A percentile compares a stretch with the other conserved stretches of the same genome.
phyloP scores from a whole-genome alignment of 306 rosid species.

The Prunus mongolica region DNA sequence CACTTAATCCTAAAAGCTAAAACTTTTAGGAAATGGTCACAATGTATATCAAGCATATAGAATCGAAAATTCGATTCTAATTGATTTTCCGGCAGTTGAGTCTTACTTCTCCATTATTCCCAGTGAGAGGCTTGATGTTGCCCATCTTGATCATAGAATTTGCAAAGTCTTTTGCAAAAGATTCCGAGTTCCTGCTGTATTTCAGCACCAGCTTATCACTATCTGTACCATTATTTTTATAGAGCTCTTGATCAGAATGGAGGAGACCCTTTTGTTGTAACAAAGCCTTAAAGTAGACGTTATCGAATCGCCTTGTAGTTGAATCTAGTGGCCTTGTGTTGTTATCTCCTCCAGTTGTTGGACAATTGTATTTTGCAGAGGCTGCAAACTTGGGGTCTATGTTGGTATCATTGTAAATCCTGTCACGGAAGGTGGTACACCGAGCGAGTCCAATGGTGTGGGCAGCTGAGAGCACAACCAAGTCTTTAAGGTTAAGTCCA shows the following conservation, averaged over 20 bases:
- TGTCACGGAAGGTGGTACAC: slow-evolving; percentile 12
- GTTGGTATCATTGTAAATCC: slow-evolving; percentile 26
- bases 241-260: slow-evolving; percentile 35
- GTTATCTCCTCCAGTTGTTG: slow-evolving; percentile 18
- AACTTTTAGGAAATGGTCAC: background rate
- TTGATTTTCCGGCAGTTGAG: slow-evolving; percentile 18
- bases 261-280: slow-evolving; percentile 20
- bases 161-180: slow-evolving; percentile 13
- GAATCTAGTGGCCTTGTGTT: slow-evolving; percentile 15
- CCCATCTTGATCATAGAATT: slow-evolving; percentile 36
- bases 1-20: background rate
- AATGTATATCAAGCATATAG: background rate
- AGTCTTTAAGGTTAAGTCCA: slow-evolving; percentile 21
- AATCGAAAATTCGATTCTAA: background rate
- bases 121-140: slow-evolving; percentile 25
- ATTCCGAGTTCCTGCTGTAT: background rate
- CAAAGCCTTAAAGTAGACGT: slow-evolving; percentile 24
- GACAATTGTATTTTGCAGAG: background rate
- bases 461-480: slow-evolving; percentile 36
- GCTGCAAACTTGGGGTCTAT: slow-evolving; percentile 14
- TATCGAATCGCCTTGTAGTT: slow-evolving; percentile 20
- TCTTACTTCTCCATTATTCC: slow-evolving; percentile 26
- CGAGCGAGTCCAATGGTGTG: slow-evolving; percentile 36
- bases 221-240: slow-evolving; percentile 10
- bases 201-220: slow-evolving; percentile 20